Evolutionary conservation across 1,139 yeast species (phyloP), one percentile per base, ranked within the genome.

Genomic region (Hansenula lynferdii): DNA sequence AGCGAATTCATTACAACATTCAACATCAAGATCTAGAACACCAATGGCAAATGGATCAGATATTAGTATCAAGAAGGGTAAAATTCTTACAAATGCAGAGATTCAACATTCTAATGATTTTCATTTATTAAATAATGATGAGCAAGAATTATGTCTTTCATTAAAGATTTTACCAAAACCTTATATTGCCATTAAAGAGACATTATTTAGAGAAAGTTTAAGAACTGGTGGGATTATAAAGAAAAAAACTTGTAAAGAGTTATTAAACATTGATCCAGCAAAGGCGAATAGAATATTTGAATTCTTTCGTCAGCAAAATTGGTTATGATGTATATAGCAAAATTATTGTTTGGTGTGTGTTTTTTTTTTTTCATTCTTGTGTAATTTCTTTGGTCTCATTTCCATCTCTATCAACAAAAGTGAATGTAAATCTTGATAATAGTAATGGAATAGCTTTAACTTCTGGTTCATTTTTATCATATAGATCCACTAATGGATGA

Each of bases 101-200:
- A 85, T 92, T 25, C 77, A 89, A 34, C 85, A 81, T 50, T 81
- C 96, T 0, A 76, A 90, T 1, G 97, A 92, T 57, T 85, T 75
- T 47, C 90, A 86, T 36, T 65, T 92, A 41, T 65, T 92, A 40
- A 83, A 95, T 2, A 77, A 80, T 20, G 96, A 85, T 45, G 99
- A 92, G 58, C 92, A 84, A 57, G 80, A 77, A 43, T 64, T 94
- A 33, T 94, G 98, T 64, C 73, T 90, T 6, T 85, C 81, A 36
- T 69, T 92, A 45, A 77, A 95, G 47, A 82, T 94, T 11, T 64
- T 85, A 44, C 98, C 99, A 11, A 92, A 92, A 58, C 96, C 97
- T 2, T 92, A 90, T 56, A 67, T 94, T 47, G 96, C 95, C 3
- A 86, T 92, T 48, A 92, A 92, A 57, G 95, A 87, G 57, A 81